phyloP scores from a whole-genome alignment of 495 filamentous ascomycete genomes.

The Podospora pseudocomata region DNA sequence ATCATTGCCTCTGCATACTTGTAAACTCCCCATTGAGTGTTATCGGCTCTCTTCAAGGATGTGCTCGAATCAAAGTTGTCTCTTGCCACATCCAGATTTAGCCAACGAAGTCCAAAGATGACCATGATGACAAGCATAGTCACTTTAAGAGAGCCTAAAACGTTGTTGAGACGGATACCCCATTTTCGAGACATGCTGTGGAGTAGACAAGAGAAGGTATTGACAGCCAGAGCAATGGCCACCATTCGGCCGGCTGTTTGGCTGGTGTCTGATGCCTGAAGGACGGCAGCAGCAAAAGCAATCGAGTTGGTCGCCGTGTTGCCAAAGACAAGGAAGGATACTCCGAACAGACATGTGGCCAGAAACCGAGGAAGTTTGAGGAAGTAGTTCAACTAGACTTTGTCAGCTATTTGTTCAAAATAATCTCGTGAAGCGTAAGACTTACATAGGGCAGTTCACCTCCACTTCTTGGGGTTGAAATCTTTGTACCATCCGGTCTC shows the following conservation, averaged over 20 bases:
- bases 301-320: conserved; percentile 23
- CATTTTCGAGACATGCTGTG: conserved; percentile 29
- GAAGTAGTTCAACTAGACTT: conserved; percentile 22
- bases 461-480: conserved; percentile 22
- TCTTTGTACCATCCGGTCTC: conserved; percentile 14
- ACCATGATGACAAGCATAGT: conserved; percentile 39
- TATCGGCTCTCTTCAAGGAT: conserved; percentile 10
- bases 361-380: conserved; percentile 20
- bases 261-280: conserved; percentile 9
- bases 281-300: conserved; percentile 18
- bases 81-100: conserved; percentile 10
- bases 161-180: conserved; percentile 25
- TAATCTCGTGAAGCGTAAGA: no score
- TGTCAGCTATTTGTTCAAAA: conserved; percentile 2
- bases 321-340: conserved; percentile 24
- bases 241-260: conserved; percentile 11
- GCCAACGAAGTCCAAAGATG: conserved; percentile 15
- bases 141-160: conserved; percentile 19
- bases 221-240: conserved; percentile 18
- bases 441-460: conserved; percentile 23
- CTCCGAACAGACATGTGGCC: conserved; percentile 22
- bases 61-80: conserved; percentile 17
- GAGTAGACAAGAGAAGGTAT: conserved; percentile 53
- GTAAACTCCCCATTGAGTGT: conserved; percentile 16
- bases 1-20: conserved; percentile 41